phyloP scores from a whole-genome alignment of 106 monocot species.

The Hemerocallis citrina region DNA sequence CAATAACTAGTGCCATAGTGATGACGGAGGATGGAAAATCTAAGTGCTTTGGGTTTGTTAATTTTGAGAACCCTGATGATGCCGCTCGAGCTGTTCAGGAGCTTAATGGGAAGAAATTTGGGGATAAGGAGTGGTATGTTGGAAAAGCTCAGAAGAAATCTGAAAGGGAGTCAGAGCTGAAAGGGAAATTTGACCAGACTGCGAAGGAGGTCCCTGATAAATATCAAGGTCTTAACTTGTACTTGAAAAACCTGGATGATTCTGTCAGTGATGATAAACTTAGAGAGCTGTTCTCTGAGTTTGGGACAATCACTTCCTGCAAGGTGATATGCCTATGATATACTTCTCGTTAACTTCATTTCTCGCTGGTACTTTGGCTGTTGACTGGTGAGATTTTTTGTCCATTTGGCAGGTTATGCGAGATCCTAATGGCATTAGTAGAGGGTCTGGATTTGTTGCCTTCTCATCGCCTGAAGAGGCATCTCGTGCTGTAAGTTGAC shows the following conservation, averaged over 20 bases:
- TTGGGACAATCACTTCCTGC: conserved; percentile 22
- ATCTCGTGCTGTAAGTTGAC: conserved; percentile 51
- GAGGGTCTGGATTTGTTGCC: conserved; percentile 96
- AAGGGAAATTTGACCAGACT: conserved; percentile 26
- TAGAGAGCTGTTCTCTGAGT: conserved; percentile 18
- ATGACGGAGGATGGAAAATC: conserved; percentile 44
- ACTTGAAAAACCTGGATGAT: conserved; percentile 24
- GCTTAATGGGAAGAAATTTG: conserved; percentile 31
- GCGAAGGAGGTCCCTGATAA: conserved; percentile 17
- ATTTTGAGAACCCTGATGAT: conserved; percentile 26
- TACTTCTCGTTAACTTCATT: neutral
- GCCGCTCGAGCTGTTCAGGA: conserved; percentile 23
- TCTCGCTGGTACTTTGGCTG: no score
- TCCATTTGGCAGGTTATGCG: conserved; percentile 63
- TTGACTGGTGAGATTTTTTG: no score
- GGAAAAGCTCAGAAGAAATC: conserved; percentile 27
- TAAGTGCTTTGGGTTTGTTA: conserved; percentile 34
- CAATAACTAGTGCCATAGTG: conserved; percentile 38
- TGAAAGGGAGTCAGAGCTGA: conserved; percentile 20
- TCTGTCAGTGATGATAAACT: conserved; percentile 20
- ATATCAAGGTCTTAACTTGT: conserved; percentile 22
- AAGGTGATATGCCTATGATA: conserved; percentile 19
- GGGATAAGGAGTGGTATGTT: conserved; percentile 30
- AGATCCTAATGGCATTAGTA: conserved; percentile 75
- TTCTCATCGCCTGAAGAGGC: conserved; percentile 78